phyloP scores from a whole-genome alignment of 768 basidiomycete genomes.

The Mycena kentingensis region DNA sequence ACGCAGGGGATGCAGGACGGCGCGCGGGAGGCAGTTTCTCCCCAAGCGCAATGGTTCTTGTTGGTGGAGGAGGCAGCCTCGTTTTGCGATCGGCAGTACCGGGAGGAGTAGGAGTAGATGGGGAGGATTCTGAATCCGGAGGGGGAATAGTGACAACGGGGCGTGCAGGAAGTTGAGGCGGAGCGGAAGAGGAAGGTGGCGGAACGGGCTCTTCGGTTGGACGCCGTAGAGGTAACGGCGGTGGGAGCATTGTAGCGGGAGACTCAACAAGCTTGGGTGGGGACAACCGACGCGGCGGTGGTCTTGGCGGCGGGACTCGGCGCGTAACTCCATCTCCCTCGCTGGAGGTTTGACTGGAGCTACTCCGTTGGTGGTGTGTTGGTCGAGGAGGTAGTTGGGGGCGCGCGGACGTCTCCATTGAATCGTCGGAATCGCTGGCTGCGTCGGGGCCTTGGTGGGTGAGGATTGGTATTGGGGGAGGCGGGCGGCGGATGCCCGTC shows the following conservation, averaged over 20 bases:
- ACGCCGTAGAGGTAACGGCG: constrained; percentile 51
- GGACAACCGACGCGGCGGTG: constrained; percentile 39
- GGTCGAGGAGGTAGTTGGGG: constrained; percentile 20
- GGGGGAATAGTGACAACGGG: constrained; percentile 24
- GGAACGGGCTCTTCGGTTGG: constrained; percentile 29
- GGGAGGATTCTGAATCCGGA: constrained; percentile 16
- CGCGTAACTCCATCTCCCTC: constrained; percentile 34
- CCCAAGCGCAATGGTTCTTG: constrained; percentile 67
- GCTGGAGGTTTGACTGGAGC: constrained; percentile 43
- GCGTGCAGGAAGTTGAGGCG: constrained; percentile 33
- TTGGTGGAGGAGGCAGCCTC: constrained; percentile 71
- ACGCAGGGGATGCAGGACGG: constrained; percentile 38
- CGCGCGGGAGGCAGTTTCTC: constrained; percentile 70
- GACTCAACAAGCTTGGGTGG: constrained; percentile 22
- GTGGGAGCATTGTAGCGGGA: constrained; percentile 33
- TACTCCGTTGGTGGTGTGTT: constrained; percentile 29
- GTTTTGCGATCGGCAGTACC: constrained; percentile 38
- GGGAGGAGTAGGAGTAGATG: constrained; percentile 24
- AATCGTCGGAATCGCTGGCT: constrained; percentile 12
- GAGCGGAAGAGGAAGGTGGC: constrained; percentile 29
- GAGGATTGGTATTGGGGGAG: constrained; percentile 12
- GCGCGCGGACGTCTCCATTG: constrained; percentile 30
- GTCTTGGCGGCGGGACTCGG: constrained; percentile 33
- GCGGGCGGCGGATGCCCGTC: constrained; percentile 22
- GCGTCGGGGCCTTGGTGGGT: constrained; percentile 23